phyloP scores from a whole-genome alignment of 2,329 filamentous ascomycete genomes.

The Alternaria triticina region DNA sequence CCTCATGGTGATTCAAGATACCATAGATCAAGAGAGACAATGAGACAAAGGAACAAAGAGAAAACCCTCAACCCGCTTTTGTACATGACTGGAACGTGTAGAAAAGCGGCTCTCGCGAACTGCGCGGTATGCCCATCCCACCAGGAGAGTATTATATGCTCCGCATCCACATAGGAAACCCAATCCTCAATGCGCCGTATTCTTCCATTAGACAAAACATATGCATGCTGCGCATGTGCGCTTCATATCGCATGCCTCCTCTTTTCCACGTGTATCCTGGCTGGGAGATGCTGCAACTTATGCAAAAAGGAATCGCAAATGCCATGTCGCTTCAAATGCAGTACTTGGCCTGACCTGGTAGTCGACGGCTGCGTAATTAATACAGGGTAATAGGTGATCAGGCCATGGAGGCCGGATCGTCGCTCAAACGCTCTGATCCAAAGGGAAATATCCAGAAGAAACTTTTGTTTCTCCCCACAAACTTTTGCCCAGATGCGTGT shows the following conservation, averaged over 20 bases:
- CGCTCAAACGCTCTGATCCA: constrained; percentile 44
- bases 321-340: constrained; percentile 46
- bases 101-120: constrained; percentile 20
- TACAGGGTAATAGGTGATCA: constrained; percentile 34
- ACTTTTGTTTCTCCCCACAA: constrained; percentile 29
- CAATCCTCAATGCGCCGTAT: constrained; percentile 14
- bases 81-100: constrained; percentile 32
- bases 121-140: constrained; percentile 21
- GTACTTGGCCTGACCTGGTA: constrained; percentile 24
- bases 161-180: constrained; percentile 14
- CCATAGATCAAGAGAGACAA: constrained; percentile 17
- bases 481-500: constrained; percentile 27
- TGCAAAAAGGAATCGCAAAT: constrained; percentile 36
- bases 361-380: constrained; percentile 39
- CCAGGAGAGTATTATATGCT: constrained; percentile 27
- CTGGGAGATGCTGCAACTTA: constrained; percentile 27
- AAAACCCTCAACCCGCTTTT: constrained; percentile 36
- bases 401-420: constrained; percentile 19
- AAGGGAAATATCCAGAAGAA: constrained; percentile 38
- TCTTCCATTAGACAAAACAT: constrained; percentile 22
- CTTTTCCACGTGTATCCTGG: constrained; percentile 24
- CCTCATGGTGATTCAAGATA: constrained; percentile 19
- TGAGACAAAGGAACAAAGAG: constrained; percentile 9
- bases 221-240: constrained; percentile 10
- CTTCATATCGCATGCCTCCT: constrained; percentile 17